A percentile compares a stretch with the other conserved stretches of the same genome.
Conservation (phyloP, 495 filamentous ascomycete genomes). For the Daldinia caldariorum region DNA sequence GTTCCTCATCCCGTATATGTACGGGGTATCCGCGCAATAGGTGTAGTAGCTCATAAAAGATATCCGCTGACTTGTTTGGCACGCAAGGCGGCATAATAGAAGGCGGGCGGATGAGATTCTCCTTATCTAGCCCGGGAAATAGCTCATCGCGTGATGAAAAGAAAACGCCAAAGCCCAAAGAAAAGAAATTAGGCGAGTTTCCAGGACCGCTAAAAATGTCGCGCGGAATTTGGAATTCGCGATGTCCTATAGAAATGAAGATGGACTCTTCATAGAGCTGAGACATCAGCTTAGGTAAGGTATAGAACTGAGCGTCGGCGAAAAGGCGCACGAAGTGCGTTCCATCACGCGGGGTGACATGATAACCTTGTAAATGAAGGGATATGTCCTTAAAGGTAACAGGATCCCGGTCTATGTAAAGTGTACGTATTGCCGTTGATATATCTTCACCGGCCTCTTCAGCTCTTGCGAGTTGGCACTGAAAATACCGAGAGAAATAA, state of each 20-base stretch:
- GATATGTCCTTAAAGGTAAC: constrained; percentile 89
- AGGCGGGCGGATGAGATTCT: constrained; percentile 86
- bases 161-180: constrained; percentile 89
- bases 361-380: constrained; percentile 93
- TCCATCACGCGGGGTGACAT: constrained; percentile 83
- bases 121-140: constrained; percentile 85
- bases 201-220: constrained; percentile 87
- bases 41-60: constrained; percentile 85
- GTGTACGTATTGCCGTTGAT: constrained; percentile 64
- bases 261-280: constrained; percentile 95
- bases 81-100: constrained; percentile 84
- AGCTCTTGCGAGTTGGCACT: constrained; percentile 75
- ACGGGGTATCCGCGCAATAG: constrained; percentile 89
- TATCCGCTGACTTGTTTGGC: constrained; percentile 79
- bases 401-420: constrained; percentile 97
- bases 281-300: constrained; percentile 86
- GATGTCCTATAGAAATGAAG: constrained; percentile 86
- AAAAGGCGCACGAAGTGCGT: constrained; percentile 90
- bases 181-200: constrained; percentile 95
- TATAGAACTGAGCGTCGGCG: constrained; percentile 96
- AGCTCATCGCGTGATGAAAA: constrained; percentile 81
- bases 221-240: constrained; percentile 87
- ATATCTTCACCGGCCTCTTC: constrained; percentile 66
- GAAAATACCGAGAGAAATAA: constrained; percentile 96
- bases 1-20: constrained; percentile 76